These are phyloP conservation scores for Hippophae gyantsensis DNA, from an alignment of 306 rosid genomes.

Conservation along the genomic window DNA sequence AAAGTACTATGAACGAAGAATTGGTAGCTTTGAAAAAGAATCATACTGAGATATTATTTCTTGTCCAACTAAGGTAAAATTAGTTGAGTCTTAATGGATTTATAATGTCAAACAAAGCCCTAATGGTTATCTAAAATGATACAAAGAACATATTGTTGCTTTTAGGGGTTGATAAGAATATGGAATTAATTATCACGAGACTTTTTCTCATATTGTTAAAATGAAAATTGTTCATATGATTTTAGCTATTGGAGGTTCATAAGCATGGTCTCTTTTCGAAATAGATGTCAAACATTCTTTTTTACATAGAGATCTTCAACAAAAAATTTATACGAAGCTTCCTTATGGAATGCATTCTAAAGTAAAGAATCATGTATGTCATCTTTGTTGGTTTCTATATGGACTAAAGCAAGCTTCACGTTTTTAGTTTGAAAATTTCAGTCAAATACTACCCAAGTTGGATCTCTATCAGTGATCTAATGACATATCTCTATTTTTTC, in stretches of 20 bases:
- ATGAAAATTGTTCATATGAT: not conserved
- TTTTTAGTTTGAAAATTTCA: not conserved
- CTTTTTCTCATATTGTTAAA: not conserved
- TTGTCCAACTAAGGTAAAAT: not conserved
- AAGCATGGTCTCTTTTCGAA: not conserved
- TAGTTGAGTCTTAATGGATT: not conserved
- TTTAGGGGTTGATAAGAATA: not conserved
- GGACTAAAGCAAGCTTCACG: not conserved
- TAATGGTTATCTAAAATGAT: not conserved
- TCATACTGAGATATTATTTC: not conserved
- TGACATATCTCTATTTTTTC: not conserved
- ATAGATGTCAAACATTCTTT: not conserved
- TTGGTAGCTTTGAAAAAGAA: not conserved
- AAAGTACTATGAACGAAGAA: not conserved
- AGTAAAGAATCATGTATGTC: not conserved
- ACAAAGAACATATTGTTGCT: not conserved
- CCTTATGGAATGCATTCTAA: not conserved
- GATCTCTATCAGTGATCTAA: not conserved
- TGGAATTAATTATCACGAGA: not conserved
- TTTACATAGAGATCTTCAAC: not conserved
- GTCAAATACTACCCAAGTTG: not conserved
- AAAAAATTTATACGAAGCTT: not conserved
- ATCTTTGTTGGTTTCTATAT: not conserved
- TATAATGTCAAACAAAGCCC: not conserved
- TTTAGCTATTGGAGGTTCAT: not conserved